phyloP scores from a whole-genome alignment of 2,329 filamentous ascomycete genomes.

The Cladophialophora immunda region DNA sequence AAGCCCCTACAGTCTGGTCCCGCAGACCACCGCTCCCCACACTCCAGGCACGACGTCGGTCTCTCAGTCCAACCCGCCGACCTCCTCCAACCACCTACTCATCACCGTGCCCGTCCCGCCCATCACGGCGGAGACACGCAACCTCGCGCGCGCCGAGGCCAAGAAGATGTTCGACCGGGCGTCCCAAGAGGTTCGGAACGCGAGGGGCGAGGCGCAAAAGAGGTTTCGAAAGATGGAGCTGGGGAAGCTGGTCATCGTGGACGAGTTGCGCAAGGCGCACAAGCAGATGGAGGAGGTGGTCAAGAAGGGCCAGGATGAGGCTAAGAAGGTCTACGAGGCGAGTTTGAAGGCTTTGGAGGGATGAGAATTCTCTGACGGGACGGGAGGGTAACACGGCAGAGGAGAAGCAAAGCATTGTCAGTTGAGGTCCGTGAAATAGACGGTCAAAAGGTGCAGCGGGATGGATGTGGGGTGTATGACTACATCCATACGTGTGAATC shows the following conservation, averaged over 20 bases:
- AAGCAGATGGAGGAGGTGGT: conserved; percentile 58
- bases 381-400: too few relatives aligned
- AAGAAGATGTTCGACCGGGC: conserved; percentile 56
- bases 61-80: conserved; percentile 8
- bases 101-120: conserved; percentile 57
- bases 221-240: conserved; percentile 55
- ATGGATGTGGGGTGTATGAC: too few relatives aligned
- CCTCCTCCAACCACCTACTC: conserved; percentile 52
- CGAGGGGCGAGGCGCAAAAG: conserved; percentile 56
- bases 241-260: conserved; percentile 53
- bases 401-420: too few relatives aligned
- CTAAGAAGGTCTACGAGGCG: conserved; percentile 55
- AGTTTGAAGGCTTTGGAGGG: conserved; percentile 44
- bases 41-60: conserved; percentile 15
- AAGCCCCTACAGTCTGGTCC: conserved; percentile 54
- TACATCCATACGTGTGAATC: too few relatives aligned
- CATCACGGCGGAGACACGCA: conserved; percentile 56
- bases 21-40: conserved; percentile 48
- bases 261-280: conserved; percentile 56
- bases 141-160: conserved; percentile 50
- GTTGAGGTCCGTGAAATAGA: too few relatives aligned
- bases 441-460: too few relatives aligned
- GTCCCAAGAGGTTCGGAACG: conserved; percentile 50
- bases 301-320: conserved; percentile 56
- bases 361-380: not conserved